These are phyloP conservation scores for Cryptosporidium viatorum DNA, from an alignment of 169 alveolate species.

Conservation along the genomic window DNA sequence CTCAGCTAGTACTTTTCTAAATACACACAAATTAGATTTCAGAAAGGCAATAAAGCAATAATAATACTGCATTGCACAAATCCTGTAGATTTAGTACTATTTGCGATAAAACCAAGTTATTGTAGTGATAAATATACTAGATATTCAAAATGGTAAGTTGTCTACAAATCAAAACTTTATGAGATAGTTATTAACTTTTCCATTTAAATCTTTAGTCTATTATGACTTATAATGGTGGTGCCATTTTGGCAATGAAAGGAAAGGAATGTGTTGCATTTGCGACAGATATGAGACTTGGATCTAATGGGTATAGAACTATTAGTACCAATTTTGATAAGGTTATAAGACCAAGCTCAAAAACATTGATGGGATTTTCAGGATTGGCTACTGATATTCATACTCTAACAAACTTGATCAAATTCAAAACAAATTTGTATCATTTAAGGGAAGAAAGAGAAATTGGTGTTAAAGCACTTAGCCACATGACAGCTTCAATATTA, in stretches of 20 bases:
- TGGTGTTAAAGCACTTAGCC: slow-evolving; percentile 89
- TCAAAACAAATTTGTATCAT: slow-evolving; percentile 90
- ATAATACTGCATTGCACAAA: background rate
- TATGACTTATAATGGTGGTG: slow-evolving; percentile 93
- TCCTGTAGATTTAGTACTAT: background rate
- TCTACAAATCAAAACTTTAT: background rate
- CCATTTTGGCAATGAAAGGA: slow-evolving; percentile 97
- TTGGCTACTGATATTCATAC: slow-evolving; percentile 94
- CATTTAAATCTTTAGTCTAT: slow-evolving; percentile 69
- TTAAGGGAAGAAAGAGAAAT: slow-evolving; percentile 89
- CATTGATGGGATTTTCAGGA: slow-evolving; percentile 91
- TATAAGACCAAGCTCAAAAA: slow-evolving; percentile 88
- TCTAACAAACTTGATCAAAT: slow-evolving; percentile 85
- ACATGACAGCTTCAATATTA: slow-evolving; percentile 90
- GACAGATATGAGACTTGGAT: slow-evolving; percentile 93
- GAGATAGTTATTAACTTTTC: background rate
- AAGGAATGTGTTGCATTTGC: slow-evolving; percentile 96
- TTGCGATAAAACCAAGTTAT: background rate
- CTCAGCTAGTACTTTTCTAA: background rate
- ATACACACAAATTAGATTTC: too few species aligned
- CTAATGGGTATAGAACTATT: slow-evolving; percentile 88
- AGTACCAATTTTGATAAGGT: slow-evolving; percentile 90
- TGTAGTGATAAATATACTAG: background rate
- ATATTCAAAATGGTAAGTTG: slow-evolving; percentile 1
- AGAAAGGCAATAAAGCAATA: background rate